phyloP scores from a whole-genome alignment of 2,329 filamentous ascomycete species.

The Emergomyces orientalis region DNA sequence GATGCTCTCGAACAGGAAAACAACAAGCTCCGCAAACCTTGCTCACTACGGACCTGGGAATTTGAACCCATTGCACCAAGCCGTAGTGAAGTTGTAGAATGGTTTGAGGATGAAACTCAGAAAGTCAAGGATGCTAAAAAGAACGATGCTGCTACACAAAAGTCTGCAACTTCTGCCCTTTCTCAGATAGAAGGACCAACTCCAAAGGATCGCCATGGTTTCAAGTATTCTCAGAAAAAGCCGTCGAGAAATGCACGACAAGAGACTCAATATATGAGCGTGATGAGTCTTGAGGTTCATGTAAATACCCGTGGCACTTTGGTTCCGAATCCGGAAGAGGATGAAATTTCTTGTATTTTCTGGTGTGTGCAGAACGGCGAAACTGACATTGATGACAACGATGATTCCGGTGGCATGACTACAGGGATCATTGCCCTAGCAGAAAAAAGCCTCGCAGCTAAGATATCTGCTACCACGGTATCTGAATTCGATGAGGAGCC shows the following conservation, averaged over 20 bases:
- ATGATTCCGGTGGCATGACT: slow-evolving; percentile 38
- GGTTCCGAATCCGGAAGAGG: slow-evolving; percentile 79
- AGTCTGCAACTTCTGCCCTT: slow-evolving; percentile 33
- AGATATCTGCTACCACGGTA: slow-evolving; percentile 52
- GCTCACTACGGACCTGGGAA: slow-evolving; percentile 65
- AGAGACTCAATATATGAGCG: slow-evolving; percentile 89
- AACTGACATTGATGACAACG: slow-evolving; percentile 41
- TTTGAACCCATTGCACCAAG: slow-evolving; percentile 62
- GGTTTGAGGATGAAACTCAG: slow-evolving; percentile 46
- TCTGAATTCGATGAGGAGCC: slow-evolving; percentile 63
- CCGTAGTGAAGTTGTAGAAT: slow-evolving; percentile 57
- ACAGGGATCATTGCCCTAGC: slow-evolving; percentile 67
- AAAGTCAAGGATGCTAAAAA: slow-evolving; percentile 16
- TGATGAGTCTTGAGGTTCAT: slow-evolving; percentile 88
- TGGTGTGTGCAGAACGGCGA: slow-evolving; percentile 81
- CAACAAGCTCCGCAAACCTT: slow-evolving; percentile 46
- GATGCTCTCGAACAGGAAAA: slow-evolving; percentile 44
- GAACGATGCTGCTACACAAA: slow-evolving; percentile 13
- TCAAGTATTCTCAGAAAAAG: slow-evolving; percentile 73
- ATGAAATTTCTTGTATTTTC: slow-evolving; percentile 80
- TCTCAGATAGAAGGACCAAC: slow-evolving; percentile 88
- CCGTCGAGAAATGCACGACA: slow-evolving; percentile 68
- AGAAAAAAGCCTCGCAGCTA: slow-evolving; percentile 48
- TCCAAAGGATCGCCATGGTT: slow-evolving; percentile 69
- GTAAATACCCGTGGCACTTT: slow-evolving; percentile 75